Evolutionary conservation across 164 flowering plant species (phyloP), one percentile per base, ranked within the genome.

Genomic region (Magnolia kwangsiensis): DNA sequence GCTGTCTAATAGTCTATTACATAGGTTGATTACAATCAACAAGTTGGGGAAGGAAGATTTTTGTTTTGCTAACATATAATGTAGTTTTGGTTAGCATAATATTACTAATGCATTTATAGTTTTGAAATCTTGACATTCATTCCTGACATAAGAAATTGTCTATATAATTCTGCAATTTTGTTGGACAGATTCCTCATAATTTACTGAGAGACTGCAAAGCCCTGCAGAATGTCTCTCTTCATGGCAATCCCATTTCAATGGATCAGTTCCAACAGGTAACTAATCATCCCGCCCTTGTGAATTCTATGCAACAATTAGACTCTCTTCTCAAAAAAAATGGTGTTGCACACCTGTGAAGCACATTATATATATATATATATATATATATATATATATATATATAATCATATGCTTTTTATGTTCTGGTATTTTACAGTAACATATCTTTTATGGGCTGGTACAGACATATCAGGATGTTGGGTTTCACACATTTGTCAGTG

Each of bases 241-340:
- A 92, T 76, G 82, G 86, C 66, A 96, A 94, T 86, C 99, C 97
- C 63, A 91, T 96, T 75, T 90, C 92, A 51, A 91, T 91, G 97
- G 97, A 92, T 75, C 89, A 93, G 75, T 95, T 95, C 84, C 97
- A 93, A 78, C 90, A 90, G 89, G 99, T 83, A 81, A 68, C 84
- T 51, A 55, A 37, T 55, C 5, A 19, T 23, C 13, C 50, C 73
- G 59, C 65, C 45, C 1, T 65, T 18, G 55, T 67, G 67, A 21
- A 64, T 5, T 8, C 8, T 18, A 8, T 64, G 21, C 9, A 64
- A 64, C 9, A 64, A n/a, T 64, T 51, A 14, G 14, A 51, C 59
- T 51, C 29, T 27, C 29, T 27, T 27, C 45, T 37, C 16, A 10
- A 2, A 11, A 55, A 55, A 55, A 55, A 16, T 8, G 13, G 61